phyloP scores from a whole-genome alignment of 495 filamentous ascomycete genomes.

The Articulospora tetracladia region DNA sequence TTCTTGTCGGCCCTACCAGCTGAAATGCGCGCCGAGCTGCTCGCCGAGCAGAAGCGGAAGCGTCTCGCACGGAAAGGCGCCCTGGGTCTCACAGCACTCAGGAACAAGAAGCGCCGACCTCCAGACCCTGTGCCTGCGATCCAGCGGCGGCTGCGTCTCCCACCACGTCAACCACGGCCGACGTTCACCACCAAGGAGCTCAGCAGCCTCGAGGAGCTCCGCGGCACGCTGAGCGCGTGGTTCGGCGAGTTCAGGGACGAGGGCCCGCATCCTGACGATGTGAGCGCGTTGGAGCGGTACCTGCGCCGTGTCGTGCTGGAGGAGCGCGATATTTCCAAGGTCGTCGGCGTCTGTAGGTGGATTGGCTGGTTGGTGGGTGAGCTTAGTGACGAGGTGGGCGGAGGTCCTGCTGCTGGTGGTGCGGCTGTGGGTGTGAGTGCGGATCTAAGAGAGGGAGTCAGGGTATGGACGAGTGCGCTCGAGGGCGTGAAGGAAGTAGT shows the following conservation, averaged over 20 bases:
- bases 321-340: constrained; percentile 75
- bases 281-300: constrained; percentile 66
- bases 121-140: constrained; percentile 11
- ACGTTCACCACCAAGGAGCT: constrained; percentile 63
- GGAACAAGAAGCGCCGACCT: constrained; percentile 17
- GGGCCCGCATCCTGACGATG: constrained; percentile 73
- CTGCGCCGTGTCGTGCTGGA: constrained; percentile 62
- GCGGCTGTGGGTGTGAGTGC: background rate
- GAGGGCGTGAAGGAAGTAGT: constrained; percentile 51
- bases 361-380: constrained; percentile 66
- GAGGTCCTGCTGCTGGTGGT: too few species aligned
- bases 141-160: constrained; percentile 42
- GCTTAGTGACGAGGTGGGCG: constrained; percentile 23
- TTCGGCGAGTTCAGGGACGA: constrained; percentile 57
- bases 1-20: constrained; percentile 81
- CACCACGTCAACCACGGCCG: constrained; percentile 49
- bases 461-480: constrained; percentile 46
- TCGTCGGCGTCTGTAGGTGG: constrained; percentile 64
- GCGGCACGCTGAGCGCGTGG: constrained; percentile 65
- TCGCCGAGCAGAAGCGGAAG: constrained; percentile 63
- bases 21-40: constrained; percentile 72
- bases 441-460: constrained; percentile 15
- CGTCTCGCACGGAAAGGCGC: constrained; percentile 44
- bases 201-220: constrained; percentile 49
- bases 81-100: constrained; percentile 21